phyloP scores from a whole-genome alignment of 164 flowering plant species.

The grape (Vitis vinifera) region ASM3070453v1 NC_081823.1:6855001-6855500 shows the following conservation, averaged over 20 bases:
- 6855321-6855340: not conserved
- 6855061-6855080: slow-evolving; percentile 97
- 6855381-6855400: no score
- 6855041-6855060: slow-evolving; percentile 96
- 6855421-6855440: no score
- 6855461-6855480: no score
- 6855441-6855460: no score
- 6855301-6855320: not conserved
- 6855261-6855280: not conserved
- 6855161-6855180: no score
- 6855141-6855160: no score
- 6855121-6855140: not conserved
- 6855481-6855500: no score
- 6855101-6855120: not conserved
- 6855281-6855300: not conserved
- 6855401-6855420: no score
- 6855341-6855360: no score
- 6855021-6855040: slow-evolving; percentile 62
- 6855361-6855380: no score
- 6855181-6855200: no score
- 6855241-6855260: not conserved
- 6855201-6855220: not conserved
- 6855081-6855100: not conserved
- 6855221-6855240: not conserved
- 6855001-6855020: slow-evolving; percentile 62